phyloP scores from a whole-genome alignment of 768 basidiomycete genomes.

The Amyloporia xantha region DNA sequence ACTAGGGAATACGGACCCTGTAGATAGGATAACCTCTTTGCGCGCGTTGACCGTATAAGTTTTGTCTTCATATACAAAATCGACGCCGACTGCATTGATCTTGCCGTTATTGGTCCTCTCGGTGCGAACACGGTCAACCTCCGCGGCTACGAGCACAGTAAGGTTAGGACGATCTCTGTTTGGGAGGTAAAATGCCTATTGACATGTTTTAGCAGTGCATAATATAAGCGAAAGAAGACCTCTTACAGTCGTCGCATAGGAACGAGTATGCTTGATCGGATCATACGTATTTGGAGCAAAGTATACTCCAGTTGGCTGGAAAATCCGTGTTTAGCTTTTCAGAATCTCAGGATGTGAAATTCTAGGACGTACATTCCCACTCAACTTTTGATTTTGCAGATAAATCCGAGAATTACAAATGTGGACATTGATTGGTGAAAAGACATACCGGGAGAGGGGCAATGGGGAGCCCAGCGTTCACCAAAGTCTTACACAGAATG shows the following conservation, averaged over 20 bases:
- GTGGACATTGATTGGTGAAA: too few relatives aligned
- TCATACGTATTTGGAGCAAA: conserved; percentile 13
- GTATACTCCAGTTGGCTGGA: conserved; percentile 13
- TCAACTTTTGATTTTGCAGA: too few relatives aligned
- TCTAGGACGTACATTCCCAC: conserved; percentile 16
- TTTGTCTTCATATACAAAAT: conserved; percentile 30
- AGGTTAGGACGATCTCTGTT: conserved; percentile 25
- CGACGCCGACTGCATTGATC: conserved; percentile 40
- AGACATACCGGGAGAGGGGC: conserved; percentile 13
- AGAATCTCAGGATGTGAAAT: neutral
- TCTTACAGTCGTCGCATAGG: conserved; percentile 24
- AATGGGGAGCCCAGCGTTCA: conserved; percentile 12
- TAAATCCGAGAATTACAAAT: too few relatives aligned
- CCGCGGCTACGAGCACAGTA: conserved; percentile 20
- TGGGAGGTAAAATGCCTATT: conserved; percentile 20
- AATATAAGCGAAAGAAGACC: neutral
- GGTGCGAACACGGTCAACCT: conserved; percentile 24
- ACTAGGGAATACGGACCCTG: conserved; percentile 7
- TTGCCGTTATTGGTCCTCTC: conserved; percentile 5
- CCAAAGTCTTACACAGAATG: conserved; percentile 7
- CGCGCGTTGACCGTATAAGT: conserved; percentile 31
- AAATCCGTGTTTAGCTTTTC: neutral
- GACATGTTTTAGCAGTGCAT: neutral
- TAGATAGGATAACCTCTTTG: conserved; percentile 40
- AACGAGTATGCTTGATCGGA: conserved; percentile 11